A percentile compares a stretch with the other conserved stretches of the same genome.
phyloP scores from a whole-genome alignment of 2,329 filamentous ascomycete genomes.

The Aspergillus flavus region DNA sequence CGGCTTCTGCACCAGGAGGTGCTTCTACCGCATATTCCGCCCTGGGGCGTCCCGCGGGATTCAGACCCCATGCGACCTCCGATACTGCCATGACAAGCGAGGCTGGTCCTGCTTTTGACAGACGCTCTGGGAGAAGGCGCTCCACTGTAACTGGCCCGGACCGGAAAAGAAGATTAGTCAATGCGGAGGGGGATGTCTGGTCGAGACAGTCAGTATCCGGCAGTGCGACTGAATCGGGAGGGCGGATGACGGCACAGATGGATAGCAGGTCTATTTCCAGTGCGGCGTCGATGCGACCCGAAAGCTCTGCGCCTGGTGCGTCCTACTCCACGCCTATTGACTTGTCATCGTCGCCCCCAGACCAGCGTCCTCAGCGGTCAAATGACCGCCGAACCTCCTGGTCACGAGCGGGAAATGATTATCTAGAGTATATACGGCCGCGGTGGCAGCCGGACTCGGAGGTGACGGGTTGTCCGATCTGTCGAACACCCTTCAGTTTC shows the following conservation, averaged over 20 bases:
- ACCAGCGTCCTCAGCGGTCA: constrained; percentile 10
- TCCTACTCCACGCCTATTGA: constrained; percentile 39
- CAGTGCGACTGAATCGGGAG: constrained; percentile 16
- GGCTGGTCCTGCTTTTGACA: constrained; percentile 22
- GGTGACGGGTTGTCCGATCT: constrained; percentile 82
- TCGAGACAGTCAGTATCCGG: constrained; percentile 18
- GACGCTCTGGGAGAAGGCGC: constrained; percentile 22
- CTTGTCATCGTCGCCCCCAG: constrained; percentile 34
- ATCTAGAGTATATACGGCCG: constrained; percentile 61
- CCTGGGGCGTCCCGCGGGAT: constrained; percentile 10
- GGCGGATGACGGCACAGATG: constrained; percentile 18
- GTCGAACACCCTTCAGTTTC: constrained; percentile 75
- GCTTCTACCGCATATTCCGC: constrained; percentile 13
- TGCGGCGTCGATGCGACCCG: constrained; percentile 18
- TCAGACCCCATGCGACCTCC: constrained; percentile 20
- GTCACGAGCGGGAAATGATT: constrained; percentile 19
- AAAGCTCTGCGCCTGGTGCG: constrained; percentile 25
- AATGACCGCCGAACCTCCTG: constrained; percentile 18
- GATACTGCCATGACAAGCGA: constrained; percentile 17
- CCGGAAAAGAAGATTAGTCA: constrained; percentile 48
- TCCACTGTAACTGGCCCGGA: constrained; percentile 33
- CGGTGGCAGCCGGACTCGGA: constrained; percentile 88
- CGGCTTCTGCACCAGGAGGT: constrained; percentile 15
- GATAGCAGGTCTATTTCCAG: constrained; percentile 30
- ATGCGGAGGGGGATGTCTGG: constrained; percentile 32